phyloP scores from a whole-genome alignment of 1,284 basidiomycete genomes.

The Phellinidium pouzarii region DNA sequence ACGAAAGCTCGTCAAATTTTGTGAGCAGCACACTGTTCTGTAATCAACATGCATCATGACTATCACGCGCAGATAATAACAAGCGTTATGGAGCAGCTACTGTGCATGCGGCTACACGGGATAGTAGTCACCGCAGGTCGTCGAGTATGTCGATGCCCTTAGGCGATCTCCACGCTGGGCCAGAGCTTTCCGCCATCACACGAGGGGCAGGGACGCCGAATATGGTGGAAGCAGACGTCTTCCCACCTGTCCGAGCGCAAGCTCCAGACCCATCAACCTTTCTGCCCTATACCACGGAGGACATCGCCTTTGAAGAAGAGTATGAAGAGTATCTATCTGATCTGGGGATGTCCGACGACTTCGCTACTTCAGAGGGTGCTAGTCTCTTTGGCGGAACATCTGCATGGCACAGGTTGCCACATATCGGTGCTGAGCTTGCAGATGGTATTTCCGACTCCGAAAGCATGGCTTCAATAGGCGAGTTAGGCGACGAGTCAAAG shows the following conservation, averaged over 20 bases:
- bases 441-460: conserved; percentile 86
- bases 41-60: conserved; percentile 1
- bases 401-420: conserved; percentile 73
- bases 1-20: conserved; percentile 91
- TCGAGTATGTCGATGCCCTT: conserved; percentile 75
- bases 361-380: conserved; percentile 30
- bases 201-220: conserved; percentile 73
- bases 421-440: conserved; percentile 63
- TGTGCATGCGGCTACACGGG: conserved; percentile 44
- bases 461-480: conserved; percentile 82
- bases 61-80: conserved; percentile 55
- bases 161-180: conserved; percentile 69
- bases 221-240: conserved; percentile 70
- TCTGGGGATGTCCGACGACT: conserved; percentile 51
- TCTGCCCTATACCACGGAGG: conserved; percentile 77
- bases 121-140: conserved; percentile 60
- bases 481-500: conserved; percentile 71
- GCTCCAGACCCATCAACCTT: conserved; percentile 80
- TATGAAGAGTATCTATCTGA: conserved; percentile 85
- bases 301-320: conserved; percentile 82
- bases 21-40: conserved; percentile 39
- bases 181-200: conserved; percentile 66
- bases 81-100: conserved; percentile 70
- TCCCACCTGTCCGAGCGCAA: conserved; percentile 75
- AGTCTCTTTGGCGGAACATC: conserved; percentile 46